phyloP scores from a whole-genome alignment of 2,329 filamentous ascomycete species.

The Colletotrichum graminicola region DNA sequence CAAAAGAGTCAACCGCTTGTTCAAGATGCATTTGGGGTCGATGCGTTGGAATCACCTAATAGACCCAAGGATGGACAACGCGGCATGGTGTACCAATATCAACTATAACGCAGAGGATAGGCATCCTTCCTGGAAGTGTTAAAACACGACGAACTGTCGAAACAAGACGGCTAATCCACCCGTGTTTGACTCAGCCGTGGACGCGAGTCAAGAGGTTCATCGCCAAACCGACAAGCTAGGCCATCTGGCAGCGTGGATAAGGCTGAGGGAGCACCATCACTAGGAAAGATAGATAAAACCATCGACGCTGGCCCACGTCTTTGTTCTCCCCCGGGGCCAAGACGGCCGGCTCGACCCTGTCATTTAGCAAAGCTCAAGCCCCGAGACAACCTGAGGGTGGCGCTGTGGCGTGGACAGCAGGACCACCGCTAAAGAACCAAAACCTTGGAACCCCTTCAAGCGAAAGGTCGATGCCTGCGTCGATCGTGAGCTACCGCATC shows the following conservation, averaged over 20 bases:
- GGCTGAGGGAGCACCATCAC: not conserved
- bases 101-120: too few species aligned
- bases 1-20: not conserved
- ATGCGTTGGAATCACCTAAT: too few species aligned
- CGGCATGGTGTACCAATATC: too few species aligned
- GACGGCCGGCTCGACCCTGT: slow-evolving; percentile 32
- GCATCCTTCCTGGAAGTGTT: too few species aligned
- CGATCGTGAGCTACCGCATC: slow-evolving; percentile 19
- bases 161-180: not conserved
- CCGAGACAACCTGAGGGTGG: not conserved
- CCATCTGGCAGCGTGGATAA: not conserved
- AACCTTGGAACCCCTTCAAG: slow-evolving; percentile 4
- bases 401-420: not conserved
- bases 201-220: slow-evolving; percentile 4
- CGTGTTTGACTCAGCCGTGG: not conserved
- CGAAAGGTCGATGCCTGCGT: not conserved
- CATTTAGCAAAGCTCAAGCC: slow-evolving; percentile 46
- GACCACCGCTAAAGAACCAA: too few species aligned
- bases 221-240: not conserved
- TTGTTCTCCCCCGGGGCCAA: slow-evolving; percentile 2
- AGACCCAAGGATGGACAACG: too few species aligned
- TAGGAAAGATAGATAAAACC: too few species aligned
- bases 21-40: too few species aligned
- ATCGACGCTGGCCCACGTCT: slow-evolving; percentile 49
- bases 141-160: too few species aligned